Conservation (phyloP, 2,329 filamentous ascomycete species). For the Grosmannia clavigera region DNA sequence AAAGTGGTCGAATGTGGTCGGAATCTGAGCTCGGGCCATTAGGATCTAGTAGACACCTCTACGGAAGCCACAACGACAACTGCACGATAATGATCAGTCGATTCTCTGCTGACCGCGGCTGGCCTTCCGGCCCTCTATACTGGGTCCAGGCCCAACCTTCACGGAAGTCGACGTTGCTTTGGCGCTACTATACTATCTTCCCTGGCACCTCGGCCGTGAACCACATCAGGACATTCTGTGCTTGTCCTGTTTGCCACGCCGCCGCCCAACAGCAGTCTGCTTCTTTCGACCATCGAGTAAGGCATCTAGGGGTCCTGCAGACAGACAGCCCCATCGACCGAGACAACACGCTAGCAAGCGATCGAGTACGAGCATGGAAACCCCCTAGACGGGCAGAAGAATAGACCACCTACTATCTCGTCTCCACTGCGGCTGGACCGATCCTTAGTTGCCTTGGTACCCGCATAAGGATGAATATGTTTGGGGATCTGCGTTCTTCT, state of each 20-base stretch:
- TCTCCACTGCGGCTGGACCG: conserved; percentile 1
- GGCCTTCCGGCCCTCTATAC: not conserved
- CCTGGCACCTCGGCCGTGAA: not conserved
- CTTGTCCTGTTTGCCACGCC: not conserved
- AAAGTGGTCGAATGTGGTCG: not conserved
- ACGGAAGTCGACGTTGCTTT: not conserved
- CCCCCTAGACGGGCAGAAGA: not conserved
- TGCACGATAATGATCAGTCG: not conserved
- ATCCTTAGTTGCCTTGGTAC: not conserved
- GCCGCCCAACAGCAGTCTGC: not conserved
- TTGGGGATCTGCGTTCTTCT: not conserved
- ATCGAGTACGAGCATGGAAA: not conserved
- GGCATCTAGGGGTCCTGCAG: not conserved
- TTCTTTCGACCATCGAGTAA: not conserved
- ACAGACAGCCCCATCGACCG: not conserved
- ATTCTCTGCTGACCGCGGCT: not conserved
- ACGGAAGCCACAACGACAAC: not conserved
- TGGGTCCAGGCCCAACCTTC: not conserved
- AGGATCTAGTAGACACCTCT: not conserved
- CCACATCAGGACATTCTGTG: not conserved
- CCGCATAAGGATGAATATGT: not conserved
- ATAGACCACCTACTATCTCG: not conserved
- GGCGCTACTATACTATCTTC: not conserved
- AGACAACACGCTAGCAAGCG: not conserved
- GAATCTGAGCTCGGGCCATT: not conserved